Evolutionary conservation across 257 asterid species (phyloP).

Genomic region (Handroanthus guayacan): DNA sequence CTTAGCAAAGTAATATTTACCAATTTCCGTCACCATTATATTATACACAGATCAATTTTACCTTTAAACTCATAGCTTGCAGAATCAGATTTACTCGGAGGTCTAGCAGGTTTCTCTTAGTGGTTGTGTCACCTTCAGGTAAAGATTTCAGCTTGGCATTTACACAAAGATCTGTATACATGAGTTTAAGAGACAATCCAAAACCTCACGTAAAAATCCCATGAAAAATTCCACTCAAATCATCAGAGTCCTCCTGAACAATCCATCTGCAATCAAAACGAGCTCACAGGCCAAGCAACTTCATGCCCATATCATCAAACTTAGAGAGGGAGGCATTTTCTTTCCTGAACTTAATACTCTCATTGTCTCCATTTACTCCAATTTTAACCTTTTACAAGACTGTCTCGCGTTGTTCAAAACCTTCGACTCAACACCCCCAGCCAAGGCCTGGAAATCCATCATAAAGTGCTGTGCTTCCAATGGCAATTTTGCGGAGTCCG

Average conservation of each 20-base stretch:
- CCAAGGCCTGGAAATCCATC: slow-evolving; percentile 81
- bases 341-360: slow-evolving; percentile 41
- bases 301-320: slow-evolving; percentile 80
- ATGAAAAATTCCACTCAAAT: slow-evolving; percentile 48
- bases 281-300: slow-evolving; percentile 77
- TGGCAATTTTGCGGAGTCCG: slow-evolving; percentile 59
- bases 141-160: slow-evolving; percentile 33
- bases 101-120: not conserved
- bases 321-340: slow-evolving; percentile 35
- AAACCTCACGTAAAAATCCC: slow-evolving; percentile 3
- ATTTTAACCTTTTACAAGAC: slow-evolving; percentile 65
- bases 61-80: not conserved
- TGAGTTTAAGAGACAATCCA: not conserved
- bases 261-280: slow-evolving; percentile 64
- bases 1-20: not conserved
- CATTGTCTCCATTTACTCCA: slow-evolving; percentile 70
- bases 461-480: slow-evolving; percentile 73
- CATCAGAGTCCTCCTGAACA: slow-evolving; percentile 42
- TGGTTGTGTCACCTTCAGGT: not conserved
- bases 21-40: not conserved
- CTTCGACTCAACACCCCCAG: slow-evolving; percentile 57
- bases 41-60: not conserved
- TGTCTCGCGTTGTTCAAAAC: slow-evolving; percentile 57
- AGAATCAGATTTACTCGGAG: not conserved
- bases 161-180: slow-evolving; percentile 26